Base-by-base conservation (phyloP, 257 asterid genomes). In the Echites panduratus region DNA sequence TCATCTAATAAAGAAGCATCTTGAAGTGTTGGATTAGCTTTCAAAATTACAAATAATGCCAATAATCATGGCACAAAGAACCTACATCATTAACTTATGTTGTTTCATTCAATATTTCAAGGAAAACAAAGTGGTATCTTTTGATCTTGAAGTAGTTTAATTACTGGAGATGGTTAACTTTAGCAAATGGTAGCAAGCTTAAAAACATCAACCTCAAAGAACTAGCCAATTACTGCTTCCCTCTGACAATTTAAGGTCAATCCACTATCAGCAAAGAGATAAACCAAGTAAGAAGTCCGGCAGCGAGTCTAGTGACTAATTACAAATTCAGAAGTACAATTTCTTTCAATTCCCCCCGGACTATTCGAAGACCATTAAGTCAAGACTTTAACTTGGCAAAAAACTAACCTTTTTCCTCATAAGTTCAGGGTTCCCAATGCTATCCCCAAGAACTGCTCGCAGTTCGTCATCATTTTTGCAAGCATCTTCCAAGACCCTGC, bases 401-500 rank as follows among this genome's bases (percentile, higher is more conserved):
- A 66, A n/a, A n/a, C 84, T 71, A 66, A 93, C 98, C 75, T 83
- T 85, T 81, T 93, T 84, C 75, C 90, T 88, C 98, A 93, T 93
- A 75, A 87, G 95, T 70, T 91, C 97, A 26, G 98, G 98, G 79
- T 93, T 82, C 38, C 98, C 98, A 82, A 93, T 80, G 76, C 96
- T 93, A 81, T 89, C 97, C 50, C 96, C 96, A 44, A 93, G 89
- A 77, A 93, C 96, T 73, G 97, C 92, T 78, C 97, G 88, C 72
- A 93, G 92, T 87, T 93, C 97, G 0, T 86, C 76, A 73, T 93
- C 98, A 81, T 88, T 82, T 75, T 71, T 84, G 84, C 98, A 93
- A 50, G 97, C 96, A 85, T 88, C 91, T 82, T 93, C 98, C 80
- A 93, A 74, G 68, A 93, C 97, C 88, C 98, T 93, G 72, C 74